A percentile compares a stretch with the other conserved stretches of the same genome.
phyloP scores from a whole-genome alignment of 2,329 filamentous ascomycete species.

The Orbilia brochopaga region DNA sequence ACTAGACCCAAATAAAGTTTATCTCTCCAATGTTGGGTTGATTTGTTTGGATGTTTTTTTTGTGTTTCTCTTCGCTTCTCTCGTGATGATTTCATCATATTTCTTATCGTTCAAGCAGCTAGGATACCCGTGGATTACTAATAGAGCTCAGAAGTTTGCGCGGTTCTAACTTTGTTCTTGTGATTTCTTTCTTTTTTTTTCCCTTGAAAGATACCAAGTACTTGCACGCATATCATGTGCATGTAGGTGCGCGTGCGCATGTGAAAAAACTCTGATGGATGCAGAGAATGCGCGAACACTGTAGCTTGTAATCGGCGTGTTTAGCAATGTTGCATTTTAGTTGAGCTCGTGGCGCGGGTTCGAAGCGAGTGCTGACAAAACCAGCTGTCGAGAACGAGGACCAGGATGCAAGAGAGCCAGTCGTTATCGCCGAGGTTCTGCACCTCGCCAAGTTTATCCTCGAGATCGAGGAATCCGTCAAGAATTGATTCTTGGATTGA shows the following conservation, averaged over 20 bases:
- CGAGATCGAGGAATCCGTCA: too few relatives aligned
- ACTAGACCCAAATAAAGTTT: conserved; percentile 27
- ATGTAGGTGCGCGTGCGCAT: background rate
- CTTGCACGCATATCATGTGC: too few relatives aligned
- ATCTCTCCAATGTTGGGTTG: conserved; percentile 4
- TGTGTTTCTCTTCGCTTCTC: conserved; percentile 8
- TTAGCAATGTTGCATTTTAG: conserved; percentile 2
- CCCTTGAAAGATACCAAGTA: too few relatives aligned
- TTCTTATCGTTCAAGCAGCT: conserved; percentile 4
- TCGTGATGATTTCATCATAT: background rate
- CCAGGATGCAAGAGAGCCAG: background rate
- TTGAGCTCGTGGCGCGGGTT: background rate
- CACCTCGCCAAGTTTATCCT: too few relatives aligned
- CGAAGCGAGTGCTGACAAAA: background rate
- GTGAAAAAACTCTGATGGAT: background rate
- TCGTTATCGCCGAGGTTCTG: background rate
- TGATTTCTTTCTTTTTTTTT: too few relatives aligned
- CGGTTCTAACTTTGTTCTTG: too few relatives aligned
- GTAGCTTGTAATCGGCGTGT: background rate
- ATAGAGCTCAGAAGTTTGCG: background rate
- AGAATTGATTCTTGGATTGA: too few relatives aligned
- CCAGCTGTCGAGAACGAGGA: too few relatives aligned
- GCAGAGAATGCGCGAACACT: background rate
- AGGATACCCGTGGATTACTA: background rate
- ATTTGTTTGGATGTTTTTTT: conserved; percentile 21